These are phyloP conservation scores for Ogataea ramenticola DNA, from an alignment of 805 yeast genomes.

Conservation along the genomic window DNA sequence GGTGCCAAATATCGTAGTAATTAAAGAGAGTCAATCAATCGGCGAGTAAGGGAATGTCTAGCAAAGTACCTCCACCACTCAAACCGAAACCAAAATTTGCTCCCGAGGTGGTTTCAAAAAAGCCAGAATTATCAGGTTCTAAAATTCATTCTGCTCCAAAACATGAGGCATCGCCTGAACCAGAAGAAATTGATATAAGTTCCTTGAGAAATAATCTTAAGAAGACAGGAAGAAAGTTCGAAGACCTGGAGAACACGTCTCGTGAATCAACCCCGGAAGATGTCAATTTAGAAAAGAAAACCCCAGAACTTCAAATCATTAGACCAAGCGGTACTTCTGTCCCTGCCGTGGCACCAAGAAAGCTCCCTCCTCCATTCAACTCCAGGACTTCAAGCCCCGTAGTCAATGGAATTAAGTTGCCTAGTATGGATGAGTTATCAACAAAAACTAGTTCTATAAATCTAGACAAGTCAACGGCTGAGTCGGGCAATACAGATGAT, in stretches of 20 bases:
- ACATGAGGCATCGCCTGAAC: background rate
- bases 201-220: slow-evolving; percentile 10
- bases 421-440: slow-evolving; percentile 2
- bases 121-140: slow-evolving; percentile 8
- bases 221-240: slow-evolving; percentile 8
- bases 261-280: background rate
- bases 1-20: no score
- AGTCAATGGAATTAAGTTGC: slow-evolving; percentile 3
- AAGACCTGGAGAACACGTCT: slow-evolving; percentile 3
- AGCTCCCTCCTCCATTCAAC: background rate
- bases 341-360: slow-evolving; percentile 3
- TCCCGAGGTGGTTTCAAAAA: slow-evolving; percentile 18
- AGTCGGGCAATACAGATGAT: background rate
- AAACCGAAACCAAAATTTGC: slow-evolving; percentile 28
- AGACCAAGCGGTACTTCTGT: background rate
- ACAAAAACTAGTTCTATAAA: background rate
- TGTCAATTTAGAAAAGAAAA: background rate
- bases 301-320: slow-evolving; percentile 1
- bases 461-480: background rate
- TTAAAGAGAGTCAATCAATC: no score
- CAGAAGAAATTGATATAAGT: slow-evolving; percentile 5
- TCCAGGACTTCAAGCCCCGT: background rate
- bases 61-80: slow-evolving; percentile 23
- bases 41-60: no score
- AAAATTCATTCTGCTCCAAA: slow-evolving; percentile 2